Evolutionary conservation across 345 rosid genomes (phyloP).

Genomic region (Boechera divaricarpa): DNA sequence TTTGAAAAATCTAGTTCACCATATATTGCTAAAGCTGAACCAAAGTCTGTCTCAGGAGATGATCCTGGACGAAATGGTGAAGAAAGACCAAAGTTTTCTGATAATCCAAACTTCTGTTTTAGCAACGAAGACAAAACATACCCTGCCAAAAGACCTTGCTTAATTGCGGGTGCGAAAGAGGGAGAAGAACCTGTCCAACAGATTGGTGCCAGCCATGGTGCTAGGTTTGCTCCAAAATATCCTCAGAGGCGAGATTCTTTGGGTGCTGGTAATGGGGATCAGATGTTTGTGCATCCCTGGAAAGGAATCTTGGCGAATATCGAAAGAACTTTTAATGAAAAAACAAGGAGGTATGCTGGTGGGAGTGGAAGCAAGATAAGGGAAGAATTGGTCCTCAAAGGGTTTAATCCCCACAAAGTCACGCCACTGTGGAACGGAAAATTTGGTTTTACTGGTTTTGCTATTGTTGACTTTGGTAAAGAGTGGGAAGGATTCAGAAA

Average conservation of each 20-base stretch:
- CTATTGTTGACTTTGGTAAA: conserved; percentile 66
- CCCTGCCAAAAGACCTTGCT: conserved; percentile 32
- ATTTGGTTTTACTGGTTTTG: conserved; percentile 65
- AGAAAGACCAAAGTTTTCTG: conserved; percentile 9
- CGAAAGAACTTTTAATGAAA: conserved; percentile 39
- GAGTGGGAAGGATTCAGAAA: conserved; percentile 69
- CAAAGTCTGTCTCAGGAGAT: conserved; percentile 22
- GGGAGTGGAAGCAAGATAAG: conserved; percentile 63
- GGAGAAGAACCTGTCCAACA: conserved; percentile 27
- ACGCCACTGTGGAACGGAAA: conserved; percentile 60
- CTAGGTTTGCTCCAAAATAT: conserved; percentile 24
- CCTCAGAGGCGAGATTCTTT: conserved; percentile 21
- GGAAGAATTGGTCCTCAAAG: conserved; percentile 56
- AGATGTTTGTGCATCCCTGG: conserved; percentile 70
- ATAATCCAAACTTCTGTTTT: conserved; percentile 1
- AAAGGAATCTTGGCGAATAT: conserved; percentile 75
- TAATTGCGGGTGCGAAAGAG: conserved; percentile 24
- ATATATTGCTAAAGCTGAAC: conserved; percentile 3
- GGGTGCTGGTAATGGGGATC: conserved; percentile 14
- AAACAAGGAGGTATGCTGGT: conserved; percentile 50
- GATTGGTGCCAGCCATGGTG: conserved; percentile 16
- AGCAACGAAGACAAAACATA: background rate
- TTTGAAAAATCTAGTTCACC: conserved; percentile 9
- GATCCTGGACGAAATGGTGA: conserved; percentile 11
- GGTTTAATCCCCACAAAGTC: conserved; percentile 68